Base-by-base conservation (phyloP, 1,284 basidiomycete genomes). In the Spongispora temasekensis region DNA sequence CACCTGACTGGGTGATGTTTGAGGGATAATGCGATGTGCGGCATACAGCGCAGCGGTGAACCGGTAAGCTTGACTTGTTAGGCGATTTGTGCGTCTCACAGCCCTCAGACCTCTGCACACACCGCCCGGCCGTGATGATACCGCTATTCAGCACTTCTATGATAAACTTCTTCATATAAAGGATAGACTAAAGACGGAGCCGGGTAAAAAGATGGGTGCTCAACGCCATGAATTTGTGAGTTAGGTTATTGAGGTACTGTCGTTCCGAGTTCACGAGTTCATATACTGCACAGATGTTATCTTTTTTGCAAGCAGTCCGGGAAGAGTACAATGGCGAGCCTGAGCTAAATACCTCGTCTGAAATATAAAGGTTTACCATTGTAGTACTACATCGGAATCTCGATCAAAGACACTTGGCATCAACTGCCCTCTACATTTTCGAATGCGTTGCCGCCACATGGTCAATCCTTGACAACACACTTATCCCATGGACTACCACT, bases 1-100 rank as follows among this genome's bases (percentile, higher is more conserved):
- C 27, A 15, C 27, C 32, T 57, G n/a, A 46, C 42, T 51, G 31
- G 50, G 50, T 30, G 32, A 40, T 34, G 5, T 28, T 8, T 15
- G 53, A 93, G 91, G 93, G 4, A 86, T 97, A 62, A 77, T 97
- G 79, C 84, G 95, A 1, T 95, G 91, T 68, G 87, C 93, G 2
- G 94, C 95, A 1, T 97, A 87, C 71, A 91, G 86, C 61, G 83
- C 88, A 12, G 82, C 80, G 1, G 83, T 82, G 21, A 90, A 90
- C 67, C 78, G 80, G 88, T 88, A 66, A 61, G 81, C 66, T 52
- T 56, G 40, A 40, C 23, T 21, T 32, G 19, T 27, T 23, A 44
- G 48, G 52, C 32, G 9, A 35, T 55, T 56, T 61, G 51, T n/a
- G 28, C n/a, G 1, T 46, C 52, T 68, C 55, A 55, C 56, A 59